Evolutionary conservation across 148 eudicot genomes (phyloP).

Genomic region (Limonium bicolor): DNA sequence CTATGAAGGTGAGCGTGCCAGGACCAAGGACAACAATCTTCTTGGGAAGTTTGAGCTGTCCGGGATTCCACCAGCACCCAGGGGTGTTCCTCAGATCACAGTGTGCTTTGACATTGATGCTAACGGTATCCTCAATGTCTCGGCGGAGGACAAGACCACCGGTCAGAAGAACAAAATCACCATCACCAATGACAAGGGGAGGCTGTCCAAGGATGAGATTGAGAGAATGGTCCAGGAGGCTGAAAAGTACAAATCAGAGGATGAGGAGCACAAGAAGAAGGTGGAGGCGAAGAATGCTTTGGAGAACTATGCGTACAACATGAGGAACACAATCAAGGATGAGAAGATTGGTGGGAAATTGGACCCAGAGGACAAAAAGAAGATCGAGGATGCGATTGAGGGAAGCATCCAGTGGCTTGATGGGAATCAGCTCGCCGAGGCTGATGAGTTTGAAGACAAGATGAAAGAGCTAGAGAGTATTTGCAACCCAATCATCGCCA

Average conservation of each 20-base stretch:
- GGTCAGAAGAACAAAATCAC: constrained; percentile 10
- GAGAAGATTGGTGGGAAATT: constrained; percentile 9
- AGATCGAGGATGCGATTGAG: constrained; percentile 9
- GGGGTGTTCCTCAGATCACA: constrained; percentile 3
- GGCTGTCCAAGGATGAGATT: constrained; percentile 4
- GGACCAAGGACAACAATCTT: constrained; percentile 8
- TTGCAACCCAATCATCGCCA: constrained; percentile 1
- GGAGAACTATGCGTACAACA: constrained; percentile 3
- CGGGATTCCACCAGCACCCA: constrained; percentile 2
- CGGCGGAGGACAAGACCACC: constrained; percentile 7
- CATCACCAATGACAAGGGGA: constrained; percentile 6
- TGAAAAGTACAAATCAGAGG: constrained; percentile 2
- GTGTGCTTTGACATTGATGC: constrained; percentile 3
- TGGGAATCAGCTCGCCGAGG: constrained; percentile 7
- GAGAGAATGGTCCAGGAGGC: constrained; percentile 7
- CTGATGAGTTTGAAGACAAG: constrained; percentile 1
- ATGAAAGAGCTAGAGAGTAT: constrained; percentile 4
- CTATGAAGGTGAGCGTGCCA: constrained; percentile 7
- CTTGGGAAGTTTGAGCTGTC: constrained; percentile 7
- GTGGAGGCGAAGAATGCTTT: constrained; percentile 1
- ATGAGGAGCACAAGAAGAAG: constrained; percentile 4
- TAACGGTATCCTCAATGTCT: constrained; percentile 4
- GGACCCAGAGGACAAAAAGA: constrained; percentile 5
- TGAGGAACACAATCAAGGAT: constrained; percentile 9
- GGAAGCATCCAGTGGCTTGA: constrained; percentile 5